phyloP scores from a whole-genome alignment of 2,329 filamentous ascomycete species.

The Colletotrichum nymphaeae region DNA sequence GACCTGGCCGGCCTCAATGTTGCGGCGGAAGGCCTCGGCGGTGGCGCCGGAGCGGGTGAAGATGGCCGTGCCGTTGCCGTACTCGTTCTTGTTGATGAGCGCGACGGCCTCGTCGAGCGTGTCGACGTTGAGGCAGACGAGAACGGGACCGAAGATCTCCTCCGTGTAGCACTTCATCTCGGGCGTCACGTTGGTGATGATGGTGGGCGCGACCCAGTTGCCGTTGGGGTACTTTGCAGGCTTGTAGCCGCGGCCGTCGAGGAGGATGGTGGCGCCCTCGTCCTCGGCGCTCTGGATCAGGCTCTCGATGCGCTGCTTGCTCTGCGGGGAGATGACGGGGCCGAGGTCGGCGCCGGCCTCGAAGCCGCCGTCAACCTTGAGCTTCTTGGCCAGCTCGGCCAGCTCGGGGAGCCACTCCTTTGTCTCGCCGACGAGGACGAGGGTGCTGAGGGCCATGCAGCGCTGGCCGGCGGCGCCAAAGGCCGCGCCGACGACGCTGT shows the following conservation, averaged over 20 bases:
- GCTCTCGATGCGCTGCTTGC: conserved; percentile 81
- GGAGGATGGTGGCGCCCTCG: conserved; percentile 84
- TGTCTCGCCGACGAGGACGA: conserved; percentile 87
- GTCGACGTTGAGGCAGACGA: conserved; percentile 83
- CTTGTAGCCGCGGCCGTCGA: conserved; percentile 81
- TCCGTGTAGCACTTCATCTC: conserved; percentile 87
- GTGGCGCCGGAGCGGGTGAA: conserved; percentile 84
- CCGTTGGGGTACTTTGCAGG: conserved; percentile 85
- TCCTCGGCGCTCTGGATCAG: conserved; percentile 82
- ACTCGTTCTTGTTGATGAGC: conserved; percentile 87
- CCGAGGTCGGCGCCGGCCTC: conserved; percentile 84
- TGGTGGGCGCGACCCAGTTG: conserved; percentile 87
- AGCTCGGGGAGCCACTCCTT: conserved; percentile 85
- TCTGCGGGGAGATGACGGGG: conserved; percentile 83
- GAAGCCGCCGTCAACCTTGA: conserved; percentile 84
- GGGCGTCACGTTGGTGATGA: conserved; percentile 83
- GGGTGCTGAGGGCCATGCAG: conserved; percentile 87
- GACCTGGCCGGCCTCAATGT: conserved; percentile 87
- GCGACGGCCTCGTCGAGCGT: conserved; percentile 84
- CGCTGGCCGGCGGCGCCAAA: conserved; percentile 88
- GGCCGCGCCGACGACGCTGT: conserved; percentile 84
- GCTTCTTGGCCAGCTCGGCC: conserved; percentile 77
- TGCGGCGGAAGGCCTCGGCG: conserved; percentile 80
- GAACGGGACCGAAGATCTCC: conserved; percentile 87
- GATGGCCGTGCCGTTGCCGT: conserved; percentile 87